Percentiles rank a stretch among this genome's conserved stretches.
Evolutionary conservation across 2,329 filamentous ascomycete genomes (phyloP).

Genomic region (Ophiostoma himal-ulmi): DNA sequence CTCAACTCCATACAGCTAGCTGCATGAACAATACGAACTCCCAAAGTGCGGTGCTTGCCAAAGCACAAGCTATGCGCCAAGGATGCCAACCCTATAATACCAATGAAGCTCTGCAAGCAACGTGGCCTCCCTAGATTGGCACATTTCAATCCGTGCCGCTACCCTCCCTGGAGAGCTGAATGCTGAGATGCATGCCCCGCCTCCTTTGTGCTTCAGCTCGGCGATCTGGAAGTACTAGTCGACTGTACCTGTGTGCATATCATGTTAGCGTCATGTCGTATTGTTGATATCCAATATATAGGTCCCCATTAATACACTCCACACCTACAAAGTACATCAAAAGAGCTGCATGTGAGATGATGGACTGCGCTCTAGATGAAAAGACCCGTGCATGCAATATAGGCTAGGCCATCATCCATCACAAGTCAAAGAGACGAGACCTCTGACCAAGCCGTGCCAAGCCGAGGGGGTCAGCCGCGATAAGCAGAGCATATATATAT

Average conservation of each 20-base stretch:
- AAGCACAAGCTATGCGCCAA: background rate
- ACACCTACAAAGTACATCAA: no score
- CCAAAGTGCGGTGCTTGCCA: background rate
- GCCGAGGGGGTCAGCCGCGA: background rate
- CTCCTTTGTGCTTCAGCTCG: background rate
- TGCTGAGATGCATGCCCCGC: background rate
- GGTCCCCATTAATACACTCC: no score
- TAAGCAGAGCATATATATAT: background rate
- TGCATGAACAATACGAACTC: no score
- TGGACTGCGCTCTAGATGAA: no score
- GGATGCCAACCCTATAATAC: background rate
- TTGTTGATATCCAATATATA: background rate
- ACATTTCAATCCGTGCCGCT: background rate
- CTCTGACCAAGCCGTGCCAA: background rate
- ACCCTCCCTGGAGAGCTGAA: no score
- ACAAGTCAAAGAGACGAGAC: background rate
- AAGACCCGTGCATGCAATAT: background rate
- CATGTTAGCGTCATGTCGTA: background rate
- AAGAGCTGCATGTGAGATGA: no score
- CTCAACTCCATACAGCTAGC: background rate
- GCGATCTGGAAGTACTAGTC: background rate
- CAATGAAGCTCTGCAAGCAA: background rate
- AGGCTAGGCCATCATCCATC: no score
- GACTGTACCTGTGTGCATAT: background rate
- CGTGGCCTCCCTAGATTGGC: background rate